Base-by-base conservation (phyloP, 352 stramenopile species). In the Peronospora tabacina region DNA sequence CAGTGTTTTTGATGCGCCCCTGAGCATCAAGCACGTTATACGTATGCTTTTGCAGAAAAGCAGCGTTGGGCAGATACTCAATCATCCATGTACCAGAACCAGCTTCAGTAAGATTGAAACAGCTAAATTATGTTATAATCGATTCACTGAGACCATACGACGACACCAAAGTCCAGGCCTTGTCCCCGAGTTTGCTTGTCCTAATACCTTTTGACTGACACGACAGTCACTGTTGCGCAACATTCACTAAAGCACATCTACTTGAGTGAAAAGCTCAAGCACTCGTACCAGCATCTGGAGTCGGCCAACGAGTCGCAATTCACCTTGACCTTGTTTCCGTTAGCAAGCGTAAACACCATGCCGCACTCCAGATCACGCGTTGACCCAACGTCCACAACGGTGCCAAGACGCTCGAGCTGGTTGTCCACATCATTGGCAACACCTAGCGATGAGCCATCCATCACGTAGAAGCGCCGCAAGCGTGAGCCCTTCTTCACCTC, bases 381-480 rank as follows among this genome's bases (percentile, higher is more conserved):
- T 33, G 74, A 76, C 5, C 70, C 55, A 1, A 90, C 69, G 29
- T 86, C 75, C 7, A 82, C 67, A 7, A 90, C 63, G 20, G 51
- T 71, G 32, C 82, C 78, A 13, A 89, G 72, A 20, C 68, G 70
- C 44, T 85, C 61, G 8, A 90, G 61, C 43, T 85, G 67, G 43
- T 89, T 76, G 56, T 94, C 79, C 9, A 94, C 81, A 53, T 90
- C 82, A 46, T 82, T 80, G 15, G 82, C 80, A n/a, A 76, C 63
- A 7, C 82, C 80, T 2, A 94, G 50, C 13, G 67, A 82, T 12
- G 68, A 57, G 11, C 73, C 75, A n/a, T 87, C 77, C 24, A 89
- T 55, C 32, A 94, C 74, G 58, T 81, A 94, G 46, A 86, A 94
- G 36, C 78, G 71, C 16, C 82, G 77, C 15, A 90, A 49, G 32